Evolutionary conservation across 164 flowering plant species (phyloP).

Genomic region (Chimonanthus praecox): DNA sequence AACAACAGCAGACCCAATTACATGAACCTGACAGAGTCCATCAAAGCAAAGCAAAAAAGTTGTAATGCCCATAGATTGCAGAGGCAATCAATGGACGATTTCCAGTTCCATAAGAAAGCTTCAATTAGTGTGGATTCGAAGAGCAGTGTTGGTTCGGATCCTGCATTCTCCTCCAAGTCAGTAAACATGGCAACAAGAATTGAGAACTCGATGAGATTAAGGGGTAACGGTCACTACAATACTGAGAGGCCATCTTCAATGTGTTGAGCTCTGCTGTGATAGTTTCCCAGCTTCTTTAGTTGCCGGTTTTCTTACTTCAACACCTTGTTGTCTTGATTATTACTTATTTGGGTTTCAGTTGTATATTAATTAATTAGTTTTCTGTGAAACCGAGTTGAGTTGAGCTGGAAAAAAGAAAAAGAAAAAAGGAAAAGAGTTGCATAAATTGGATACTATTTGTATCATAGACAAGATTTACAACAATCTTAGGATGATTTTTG

Average conservation of each 20-base stretch:
- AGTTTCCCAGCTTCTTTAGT: background rate
- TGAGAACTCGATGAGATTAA: slow-evolving; percentile 30
- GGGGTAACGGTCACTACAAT: slow-evolving; percentile 26
- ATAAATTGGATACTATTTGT: no score
- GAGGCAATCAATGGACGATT: slow-evolving; percentile 78
- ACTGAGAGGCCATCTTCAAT: slow-evolving; percentile 8
- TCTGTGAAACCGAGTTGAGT: background rate
- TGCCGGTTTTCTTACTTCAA: slow-evolving; percentile 29
- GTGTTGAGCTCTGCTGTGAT: background rate
- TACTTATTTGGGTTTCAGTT: background rate
- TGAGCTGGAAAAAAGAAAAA: background rate
- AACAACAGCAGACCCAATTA: slow-evolving; percentile 48
- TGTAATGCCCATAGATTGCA: slow-evolving; percentile 32
- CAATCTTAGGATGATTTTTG: no score
- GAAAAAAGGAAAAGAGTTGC: no score
- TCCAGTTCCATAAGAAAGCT: slow-evolving; percentile 50
- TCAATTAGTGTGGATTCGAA: slow-evolving; percentile 45
- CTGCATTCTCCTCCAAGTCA: slow-evolving; percentile 35
- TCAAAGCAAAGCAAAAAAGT: slow-evolving; percentile 66
- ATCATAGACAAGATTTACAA: no score
- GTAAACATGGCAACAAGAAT: slow-evolving; percentile 28
- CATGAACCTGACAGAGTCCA: slow-evolving; percentile 75
- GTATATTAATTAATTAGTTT: no score
- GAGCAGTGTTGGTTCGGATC: slow-evolving; percentile 49
- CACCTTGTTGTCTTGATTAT: slow-evolving; percentile 36